Percentiles rank a stretch among this genome's conserved stretches.
phyloP scores from a whole-genome alignment of 1,284 basidiomycete genomes.

The Rhodotorula sp. region DNA sequence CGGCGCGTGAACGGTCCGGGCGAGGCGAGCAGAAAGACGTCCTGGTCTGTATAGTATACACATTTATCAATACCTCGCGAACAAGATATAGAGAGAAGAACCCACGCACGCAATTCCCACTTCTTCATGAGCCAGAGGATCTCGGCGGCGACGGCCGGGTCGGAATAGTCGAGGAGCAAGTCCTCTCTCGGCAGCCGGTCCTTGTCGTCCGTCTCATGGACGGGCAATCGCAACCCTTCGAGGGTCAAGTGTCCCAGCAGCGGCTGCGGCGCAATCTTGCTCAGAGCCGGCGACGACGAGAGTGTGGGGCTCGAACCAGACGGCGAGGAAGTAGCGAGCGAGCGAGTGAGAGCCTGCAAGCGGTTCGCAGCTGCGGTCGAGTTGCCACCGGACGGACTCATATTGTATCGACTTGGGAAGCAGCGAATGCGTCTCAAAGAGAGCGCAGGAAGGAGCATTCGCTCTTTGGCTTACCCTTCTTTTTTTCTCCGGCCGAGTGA shows the following conservation, averaged over 20 bases:
- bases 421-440: not conserved
- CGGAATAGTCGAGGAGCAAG: conserved; percentile 10
- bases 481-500: too few species aligned
- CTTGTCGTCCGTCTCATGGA: conserved; percentile 17
- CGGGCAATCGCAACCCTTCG: conserved; percentile 14
- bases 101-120: conserved; percentile 17
- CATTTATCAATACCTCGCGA: too few species aligned
- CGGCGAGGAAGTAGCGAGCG: not conserved
- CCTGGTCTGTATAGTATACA: conserved; percentile 15
- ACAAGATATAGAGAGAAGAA: not conserved
- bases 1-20: conserved; percentile 50
- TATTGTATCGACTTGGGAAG: not conserved
- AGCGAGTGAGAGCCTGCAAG: not conserved
- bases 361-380: not conserved
- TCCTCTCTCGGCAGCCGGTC: conserved; percentile 8
- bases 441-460: not conserved
- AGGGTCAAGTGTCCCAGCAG: conserved; percentile 28
- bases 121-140: conserved; percentile 32
- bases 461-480: too few species aligned
- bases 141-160: conserved; percentile 8
- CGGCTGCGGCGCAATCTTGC: not conserved
- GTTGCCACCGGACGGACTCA: not conserved
- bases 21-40: conserved; percentile 44
- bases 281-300: not conserved
- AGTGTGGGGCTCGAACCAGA: not conserved